Percentiles rank a stretch among this genome's conserved stretches.
Conservation (phyloP, 140 eudicot species). For the Ambrosia hybrid region DNA sequence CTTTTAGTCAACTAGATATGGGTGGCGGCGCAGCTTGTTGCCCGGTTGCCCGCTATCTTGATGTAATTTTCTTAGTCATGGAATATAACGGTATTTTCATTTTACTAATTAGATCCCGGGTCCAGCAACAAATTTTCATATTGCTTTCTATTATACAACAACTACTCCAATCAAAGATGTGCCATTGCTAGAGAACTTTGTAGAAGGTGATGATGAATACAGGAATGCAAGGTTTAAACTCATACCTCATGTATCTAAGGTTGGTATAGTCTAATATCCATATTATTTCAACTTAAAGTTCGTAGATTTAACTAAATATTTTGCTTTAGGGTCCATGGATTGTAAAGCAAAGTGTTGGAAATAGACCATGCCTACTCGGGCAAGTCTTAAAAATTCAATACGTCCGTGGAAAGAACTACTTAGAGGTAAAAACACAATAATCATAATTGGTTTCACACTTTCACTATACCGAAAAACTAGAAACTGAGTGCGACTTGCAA, state of each 20-base stretch:
- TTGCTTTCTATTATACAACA: slow-evolving; percentile 66
- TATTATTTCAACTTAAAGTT: not conserved
- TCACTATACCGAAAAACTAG: not conserved
- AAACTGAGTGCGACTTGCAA: not conserved
- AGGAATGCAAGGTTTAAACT: slow-evolving; percentile 86
- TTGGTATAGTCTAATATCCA: slow-evolving; percentile 18
- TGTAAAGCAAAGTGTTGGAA: slow-evolving; percentile 76
- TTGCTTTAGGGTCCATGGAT: slow-evolving; percentile 69
- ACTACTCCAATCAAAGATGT: slow-evolving; percentile 56
- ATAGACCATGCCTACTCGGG: slow-evolving; percentile 72
- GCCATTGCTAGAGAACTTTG: slow-evolving; percentile 64
- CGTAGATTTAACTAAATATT: not conserved
- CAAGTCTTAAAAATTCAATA: slow-evolving; percentile 61
- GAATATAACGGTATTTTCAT: no score
- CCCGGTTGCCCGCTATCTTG: no score
- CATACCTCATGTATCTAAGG: slow-evolving; percentile 76
- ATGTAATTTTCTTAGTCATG: no score
- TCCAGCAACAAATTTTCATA: slow-evolving; percentile 45
- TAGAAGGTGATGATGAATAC: slow-evolving; percentile 74
- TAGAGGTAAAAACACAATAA: slow-evolving; percentile 45
- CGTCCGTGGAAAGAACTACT: slow-evolving; percentile 59
- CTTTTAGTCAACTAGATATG: slow-evolving; percentile 3
- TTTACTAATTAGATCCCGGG: slow-evolving; percentile 60
- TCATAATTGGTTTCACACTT: not conserved
- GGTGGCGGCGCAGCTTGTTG: no score